A percentile compares a stretch with the other conserved stretches of the same genome.
phyloP scores from a whole-genome alignment of 352 stramenopile genomes.

The Phytophthora ramorum region DNA sequence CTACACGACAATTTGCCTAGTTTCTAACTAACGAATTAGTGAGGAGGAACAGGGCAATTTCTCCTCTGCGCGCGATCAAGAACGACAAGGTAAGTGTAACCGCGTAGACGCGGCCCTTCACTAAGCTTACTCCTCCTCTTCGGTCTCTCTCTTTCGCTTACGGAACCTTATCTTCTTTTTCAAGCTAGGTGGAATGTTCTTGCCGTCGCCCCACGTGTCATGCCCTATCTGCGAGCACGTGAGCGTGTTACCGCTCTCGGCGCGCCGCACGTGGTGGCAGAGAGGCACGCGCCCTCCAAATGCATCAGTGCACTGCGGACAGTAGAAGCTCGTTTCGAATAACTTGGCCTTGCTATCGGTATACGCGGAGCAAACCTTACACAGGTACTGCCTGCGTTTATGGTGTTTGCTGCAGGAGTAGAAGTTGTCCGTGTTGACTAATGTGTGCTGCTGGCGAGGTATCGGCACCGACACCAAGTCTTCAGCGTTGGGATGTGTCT shows the following conservation, averaged over 20 bases:
- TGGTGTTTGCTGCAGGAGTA: conserved; percentile 9
- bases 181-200: neutral
- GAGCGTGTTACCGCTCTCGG: conserved; percentile 6
- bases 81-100: neutral
- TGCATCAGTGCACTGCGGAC: neutral
- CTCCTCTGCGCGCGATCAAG: neutral
- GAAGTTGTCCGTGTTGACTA: conserved; percentile 6
- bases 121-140: neutral
- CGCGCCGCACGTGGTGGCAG: neutral
- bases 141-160: conserved; percentile 6
- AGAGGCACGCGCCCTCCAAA: conserved; percentile 11
- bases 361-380: conserved; percentile 26
- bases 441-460: neutral
- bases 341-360: conserved; percentile 5
- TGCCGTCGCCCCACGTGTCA: conserved; percentile 15
- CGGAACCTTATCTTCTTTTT: conserved; percentile 16
- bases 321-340: conserved; percentile 20
- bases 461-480: conserved; percentile 17
- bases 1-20: no score
- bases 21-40: neutral
- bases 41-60: neutral
- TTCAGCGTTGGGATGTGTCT: conserved; percentile 16
- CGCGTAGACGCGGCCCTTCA: neutral
- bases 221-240: conserved; percentile 15
- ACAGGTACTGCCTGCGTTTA: conserved; percentile 26